Base-by-base conservation (phyloP, 139 green algal genomes). In the Chloropicon primus region DNA sequence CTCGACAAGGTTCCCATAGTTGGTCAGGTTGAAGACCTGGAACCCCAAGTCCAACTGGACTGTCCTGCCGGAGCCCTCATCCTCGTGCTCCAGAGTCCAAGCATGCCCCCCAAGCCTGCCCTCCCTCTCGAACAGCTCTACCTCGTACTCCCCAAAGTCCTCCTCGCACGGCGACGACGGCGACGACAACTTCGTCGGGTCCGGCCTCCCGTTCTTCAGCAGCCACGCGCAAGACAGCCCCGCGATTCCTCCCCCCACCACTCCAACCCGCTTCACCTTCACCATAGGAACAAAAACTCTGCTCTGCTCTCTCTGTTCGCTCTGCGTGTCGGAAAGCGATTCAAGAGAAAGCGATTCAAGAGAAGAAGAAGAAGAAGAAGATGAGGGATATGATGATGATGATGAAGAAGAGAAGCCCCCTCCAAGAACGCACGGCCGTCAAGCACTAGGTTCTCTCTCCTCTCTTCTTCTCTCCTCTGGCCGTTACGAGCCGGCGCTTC, bases 1-100 rank as follows among this genome's bases (percentile, higher is more conserved):
- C 0, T 87, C 91, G 26, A 97, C 86, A 24, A 98, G 72, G 85
- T 98, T 86, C 0, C 93, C 93, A 76, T 98, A 98, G 2, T 92
- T 98, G 21, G 92, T 97, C 25, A 97, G 80, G 80, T 97, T 97
- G 86, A 89, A 96, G 0, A 97, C 91, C 89, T 95, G 82, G 21
- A 25, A 80, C 5, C 22, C 25, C 72, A 27, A 10, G 53, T 29
- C 26, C 5, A 28, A 17, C 3, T 26, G 2, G 5, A 74, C 71
- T 5, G 71, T 5, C 5, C 5, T 21, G 5, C 17, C 23, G 3
- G 71, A 26, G 24, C 17, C 17, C 23, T 21, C 17, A 5, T 27
- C 71, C 71, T 74, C 71, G 23, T 74, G 71, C 23, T 5, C 5
- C 5, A 27, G 5, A 21, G 94, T 98, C 23, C 95, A 82, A 0